Evolutionary conservation across 441 rosid species (phyloP), one percentile per base, ranked within the genome.

Genomic region (Cnidoscolus chayamansa): DNA sequence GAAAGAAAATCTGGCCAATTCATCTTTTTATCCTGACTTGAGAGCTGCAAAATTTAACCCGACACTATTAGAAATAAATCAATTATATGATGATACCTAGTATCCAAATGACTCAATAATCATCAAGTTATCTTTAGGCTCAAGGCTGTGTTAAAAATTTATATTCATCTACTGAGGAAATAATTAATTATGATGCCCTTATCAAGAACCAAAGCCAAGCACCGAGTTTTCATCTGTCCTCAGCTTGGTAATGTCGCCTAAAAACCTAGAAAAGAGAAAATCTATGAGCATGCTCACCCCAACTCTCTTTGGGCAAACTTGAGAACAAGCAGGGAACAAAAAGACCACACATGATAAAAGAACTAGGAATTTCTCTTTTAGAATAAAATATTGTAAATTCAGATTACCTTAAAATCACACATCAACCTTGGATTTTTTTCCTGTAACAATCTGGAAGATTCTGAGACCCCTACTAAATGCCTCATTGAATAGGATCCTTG

Each of bases 391-490:
- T 7, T 0, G 50, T 4, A 31, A 35, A 13, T 10, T 30, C 40
- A 15, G 71, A 58, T 72, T 83, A 85, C 89, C 89, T 81, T 63
- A 71, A 25, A 70, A 70, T 83, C 80, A 82, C 65, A 53, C 72
- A 68, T 84, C 84, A 45, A 76, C 85, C 77, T 75, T 77, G 15
- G 93, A 78, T 71, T 86, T 85, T 77, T 93, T 93, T 31, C 97
- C 93, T 0, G 88, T 86, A 68, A 93, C 80, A 73, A 93, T 86
- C 88, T 93, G 97, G 81, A 85, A 87, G 76, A 93, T 89, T n/a
- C 97, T 86, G 58, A 93, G 98, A 35, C 97, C 98, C 74, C 93
- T 84, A 81, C 93, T 90, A 63, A 93, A 93, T 55, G 97, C 97
- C 70, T 93, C 97, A 71, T 93, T 93, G 75, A 93, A 93, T 65